phyloP scores from a whole-genome alignment of 345 rosid genomes.

The Arabis alpina region DNA sequence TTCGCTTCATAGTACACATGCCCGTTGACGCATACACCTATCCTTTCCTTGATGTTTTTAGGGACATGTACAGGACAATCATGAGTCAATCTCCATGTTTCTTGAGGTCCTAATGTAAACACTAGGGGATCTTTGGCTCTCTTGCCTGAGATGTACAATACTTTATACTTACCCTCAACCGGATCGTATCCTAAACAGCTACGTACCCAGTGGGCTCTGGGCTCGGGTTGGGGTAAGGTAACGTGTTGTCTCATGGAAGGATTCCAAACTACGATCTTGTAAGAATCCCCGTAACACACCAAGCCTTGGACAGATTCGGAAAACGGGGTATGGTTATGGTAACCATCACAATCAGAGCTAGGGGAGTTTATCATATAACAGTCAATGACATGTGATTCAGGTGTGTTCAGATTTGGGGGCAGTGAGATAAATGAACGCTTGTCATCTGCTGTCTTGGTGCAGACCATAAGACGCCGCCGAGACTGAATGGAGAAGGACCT shows the following conservation, averaged over 20 bases:
- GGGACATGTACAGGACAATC: not conserved
- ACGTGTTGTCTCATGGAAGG: conserved; percentile 25
- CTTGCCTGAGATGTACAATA: not conserved
- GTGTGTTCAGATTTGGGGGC: no score
- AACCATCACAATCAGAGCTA: no score
- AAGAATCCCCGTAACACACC: not conserved
- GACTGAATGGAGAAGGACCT: no score
- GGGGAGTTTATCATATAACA: no score
- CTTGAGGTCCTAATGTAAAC: conserved; percentile 20
- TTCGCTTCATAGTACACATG: conserved; percentile 7
- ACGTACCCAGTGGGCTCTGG: not conserved
- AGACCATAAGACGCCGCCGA: no score
- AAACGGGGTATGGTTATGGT: not conserved
- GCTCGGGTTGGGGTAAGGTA: not conserved
- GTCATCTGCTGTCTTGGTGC: no score
- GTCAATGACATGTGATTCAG: no score
- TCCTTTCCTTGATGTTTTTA: no score
- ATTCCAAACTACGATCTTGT: conserved; percentile 6
- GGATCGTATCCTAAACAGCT: conserved; percentile 22
- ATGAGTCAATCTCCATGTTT: conserved; percentile 20
- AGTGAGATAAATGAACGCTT: no score
- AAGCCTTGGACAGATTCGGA: conserved; percentile 13
- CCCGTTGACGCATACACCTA: conserved; percentile 23
- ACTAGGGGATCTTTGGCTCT: not conserved
- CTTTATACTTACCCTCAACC: conserved; percentile 27